Conservation (phyloP, 257 asterid species). For the Plantago ovata region DNA sequence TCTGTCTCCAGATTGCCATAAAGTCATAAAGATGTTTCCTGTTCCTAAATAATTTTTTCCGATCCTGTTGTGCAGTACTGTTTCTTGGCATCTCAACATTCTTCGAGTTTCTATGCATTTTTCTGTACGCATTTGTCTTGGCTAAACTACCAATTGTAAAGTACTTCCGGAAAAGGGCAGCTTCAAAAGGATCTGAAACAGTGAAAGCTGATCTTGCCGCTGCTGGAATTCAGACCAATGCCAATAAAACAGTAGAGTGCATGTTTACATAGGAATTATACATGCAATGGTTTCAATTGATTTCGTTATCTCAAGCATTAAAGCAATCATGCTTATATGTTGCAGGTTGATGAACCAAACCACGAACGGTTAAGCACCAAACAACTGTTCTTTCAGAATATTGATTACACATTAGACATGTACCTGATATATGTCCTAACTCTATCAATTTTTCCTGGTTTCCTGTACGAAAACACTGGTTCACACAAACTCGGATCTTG, state of each 20-base stretch:
- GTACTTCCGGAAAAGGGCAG: constrained; percentile 67
- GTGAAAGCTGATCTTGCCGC: constrained; percentile 85
- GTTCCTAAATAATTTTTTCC: too few species aligned
- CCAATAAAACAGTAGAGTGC: constrained; percentile 5
- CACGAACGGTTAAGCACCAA: constrained; percentile 45
- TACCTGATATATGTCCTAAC: constrained; percentile 63
- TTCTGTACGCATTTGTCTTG: constrained; percentile 59
- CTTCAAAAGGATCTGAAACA: constrained; percentile 77
- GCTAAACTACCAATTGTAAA: constrained; percentile 65
- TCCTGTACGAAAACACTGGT: constrained; percentile 80
- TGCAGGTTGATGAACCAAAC: constrained; percentile 32
- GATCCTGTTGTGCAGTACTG: constrained; percentile 58
- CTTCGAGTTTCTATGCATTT: constrained; percentile 56
- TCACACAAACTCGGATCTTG: constrained; percentile 66
- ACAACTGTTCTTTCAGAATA: constrained; percentile 40
- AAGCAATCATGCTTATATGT: not conserved
- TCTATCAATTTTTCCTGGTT: constrained; percentile 76
- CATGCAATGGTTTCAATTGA: too few species aligned
- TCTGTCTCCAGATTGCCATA: not conserved
- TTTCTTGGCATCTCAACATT: constrained; percentile 66
- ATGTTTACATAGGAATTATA: not conserved
- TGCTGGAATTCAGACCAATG: constrained; percentile 47
- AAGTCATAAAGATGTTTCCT: too few species aligned
- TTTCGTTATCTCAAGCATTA: not conserved
- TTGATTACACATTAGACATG: constrained; percentile 55